phyloP scores from a whole-genome alignment of 805 yeast genomes.

The Ogataea saltuana region DNA sequence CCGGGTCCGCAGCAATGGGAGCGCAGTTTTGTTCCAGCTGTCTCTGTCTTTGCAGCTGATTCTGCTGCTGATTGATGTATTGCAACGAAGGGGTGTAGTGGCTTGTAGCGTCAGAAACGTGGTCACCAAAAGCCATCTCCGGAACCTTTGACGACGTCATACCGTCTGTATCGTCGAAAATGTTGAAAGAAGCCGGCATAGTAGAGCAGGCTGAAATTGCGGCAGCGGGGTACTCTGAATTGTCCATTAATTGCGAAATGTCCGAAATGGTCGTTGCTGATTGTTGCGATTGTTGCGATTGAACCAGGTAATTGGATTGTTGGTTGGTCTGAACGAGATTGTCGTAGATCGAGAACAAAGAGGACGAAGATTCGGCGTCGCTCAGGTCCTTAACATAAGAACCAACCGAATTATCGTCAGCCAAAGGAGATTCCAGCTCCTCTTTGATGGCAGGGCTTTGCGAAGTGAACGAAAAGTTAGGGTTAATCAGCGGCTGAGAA shows the following conservation, averaged over 20 bases:
- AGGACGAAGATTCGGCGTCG: slow-evolving; percentile 14
- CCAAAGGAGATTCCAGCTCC: slow-evolving; percentile 12
- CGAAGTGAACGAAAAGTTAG: slow-evolving; percentile 2
- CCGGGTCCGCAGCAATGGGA: slow-evolving; percentile 4
- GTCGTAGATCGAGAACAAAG: slow-evolving; percentile 10
- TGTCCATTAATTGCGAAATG: slow-evolving; percentile 2
- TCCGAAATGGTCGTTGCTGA: slow-evolving; percentile 6
- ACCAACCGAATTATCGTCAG: slow-evolving; percentile 4
- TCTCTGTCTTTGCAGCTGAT: slow-evolving; percentile 17
- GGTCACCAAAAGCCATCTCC: background rate
- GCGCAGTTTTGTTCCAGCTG: slow-evolving; percentile 7
- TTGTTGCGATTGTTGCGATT: background rate
- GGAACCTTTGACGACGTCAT: slow-evolving; percentile 7
- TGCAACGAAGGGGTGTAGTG: slow-evolving; percentile 22
- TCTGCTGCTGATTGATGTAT: slow-evolving; percentile 20
- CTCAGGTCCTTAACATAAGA: slow-evolving; percentile 6
- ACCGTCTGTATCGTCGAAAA: slow-evolving; percentile 21
- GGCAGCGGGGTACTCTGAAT: background rate
- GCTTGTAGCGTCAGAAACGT: slow-evolving; percentile 7
- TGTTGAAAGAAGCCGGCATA: slow-evolving; percentile 11
- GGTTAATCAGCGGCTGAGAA: slow-evolving; percentile 9
- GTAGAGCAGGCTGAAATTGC: background rate
- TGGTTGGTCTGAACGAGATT: background rate
- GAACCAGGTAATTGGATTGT: slow-evolving; percentile 1
- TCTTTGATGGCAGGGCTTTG: slow-evolving; percentile 6